Evolutionary conservation across 164 flowering plant genomes (phyloP).

Genomic region (Liquidambar formosana): DNA sequence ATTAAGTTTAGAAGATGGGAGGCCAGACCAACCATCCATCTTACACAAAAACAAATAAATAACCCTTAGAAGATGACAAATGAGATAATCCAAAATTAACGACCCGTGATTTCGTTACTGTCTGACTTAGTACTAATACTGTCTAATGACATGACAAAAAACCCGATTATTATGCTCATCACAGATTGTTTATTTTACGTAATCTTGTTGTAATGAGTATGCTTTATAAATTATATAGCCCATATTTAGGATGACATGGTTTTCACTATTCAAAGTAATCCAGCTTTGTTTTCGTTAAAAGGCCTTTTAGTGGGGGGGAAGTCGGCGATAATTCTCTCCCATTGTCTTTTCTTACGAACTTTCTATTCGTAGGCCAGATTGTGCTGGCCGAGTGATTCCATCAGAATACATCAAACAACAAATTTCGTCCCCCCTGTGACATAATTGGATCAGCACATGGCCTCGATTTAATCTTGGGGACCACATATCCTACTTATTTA

Average conservation of each 20-base stretch:
- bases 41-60: background rate
- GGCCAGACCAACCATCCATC: background rate
- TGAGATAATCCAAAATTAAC: background rate
- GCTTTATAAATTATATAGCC: background rate
- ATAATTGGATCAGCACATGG: background rate
- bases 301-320: slow-evolving; percentile 7
- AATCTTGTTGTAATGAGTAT: slow-evolving; percentile 4
- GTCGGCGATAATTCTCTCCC: background rate
- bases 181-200: slow-evolving; percentile 1
- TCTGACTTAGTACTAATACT: background rate
- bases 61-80: background rate
- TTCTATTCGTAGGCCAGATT: background rate
- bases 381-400: background rate
- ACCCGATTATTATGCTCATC: slow-evolving; percentile 5
- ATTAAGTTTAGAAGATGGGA: background rate
- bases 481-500: background rate
- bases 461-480: background rate
- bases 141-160: slow-evolving; percentile 11
- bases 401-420: background rate
- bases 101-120: background rate
- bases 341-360: background rate
- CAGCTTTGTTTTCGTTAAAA: background rate
- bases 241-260: background rate
- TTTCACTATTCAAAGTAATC: slow-evolving; percentile 2
- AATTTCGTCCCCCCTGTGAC: background rate